Evolutionary conservation across 305 asterid species (phyloP), one percentile per base, ranked within the genome.

Genomic region (Petunia hybrid): DNA sequence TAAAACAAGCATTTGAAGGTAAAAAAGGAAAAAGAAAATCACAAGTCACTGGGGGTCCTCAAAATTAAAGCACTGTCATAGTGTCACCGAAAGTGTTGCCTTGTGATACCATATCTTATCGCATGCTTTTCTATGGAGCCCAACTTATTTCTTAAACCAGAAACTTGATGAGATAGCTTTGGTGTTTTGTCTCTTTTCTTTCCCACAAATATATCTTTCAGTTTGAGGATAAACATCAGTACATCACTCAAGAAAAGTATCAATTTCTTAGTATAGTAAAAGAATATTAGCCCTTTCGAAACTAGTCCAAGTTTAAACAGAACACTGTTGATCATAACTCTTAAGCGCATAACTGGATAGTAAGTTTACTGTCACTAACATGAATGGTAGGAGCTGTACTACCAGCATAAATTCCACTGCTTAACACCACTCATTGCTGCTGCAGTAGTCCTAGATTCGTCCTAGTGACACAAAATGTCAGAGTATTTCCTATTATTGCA

Each of bases 1-100:
- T 6, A 66, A 66, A 66, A 40, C 51, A 66, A 40, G 14, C 6
- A 69, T 22, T 70, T 46, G 77, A 70, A 70, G 59, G 36, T 57
- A 22, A 0, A 16, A 43, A 69, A 66, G n/a, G n/a, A n/a, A n/a
- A n/a, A n/a, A n/a, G 42, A 42, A 16, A 5, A 8, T n/a, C n/a
- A n/a, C n/a, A n/a, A n/a, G 8, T 43, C 57, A 40, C 48, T 31
- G 10, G 59, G 38, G 77, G 77, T 31, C 61, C 77, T 5, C 2
- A 71, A n/a, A n/a, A n/a, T n/a, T n/a, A 46, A 71, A 71, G 61
- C 77, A 46, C 61, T 35, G 6, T 0, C 22, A 9, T 16, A 5
- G 35, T 71, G 35, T 45, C 6, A 48, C 6, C 22, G 60, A 71
- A 71, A 48, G 62, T 48, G 45, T 48, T 8, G 1, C 4, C 9